Percentiles rank a stretch among this genome's conserved stretches.
Conservation (phyloP, 768 basidiomycete genomes). For the Lentinula lateritia region DNA sequence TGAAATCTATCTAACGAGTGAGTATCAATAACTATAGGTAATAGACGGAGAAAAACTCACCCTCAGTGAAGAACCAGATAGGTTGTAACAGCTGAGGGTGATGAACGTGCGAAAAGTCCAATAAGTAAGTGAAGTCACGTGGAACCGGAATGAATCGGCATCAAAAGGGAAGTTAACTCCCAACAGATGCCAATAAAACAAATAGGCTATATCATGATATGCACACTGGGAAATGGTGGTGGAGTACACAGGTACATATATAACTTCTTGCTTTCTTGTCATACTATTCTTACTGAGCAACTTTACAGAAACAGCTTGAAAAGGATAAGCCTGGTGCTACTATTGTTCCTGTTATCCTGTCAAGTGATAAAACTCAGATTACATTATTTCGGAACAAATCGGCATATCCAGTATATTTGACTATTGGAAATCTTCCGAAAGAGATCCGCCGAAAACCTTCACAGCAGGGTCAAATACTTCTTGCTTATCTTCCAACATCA, state of each 20-base stretch:
- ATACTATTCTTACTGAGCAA: no score
- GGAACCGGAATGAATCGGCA: no score
- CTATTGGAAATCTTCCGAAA: conserved; percentile 9
- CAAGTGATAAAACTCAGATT: conserved; percentile 6
- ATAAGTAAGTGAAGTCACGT: no score
- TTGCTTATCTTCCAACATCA: conserved; percentile 25
- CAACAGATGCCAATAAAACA: no score
- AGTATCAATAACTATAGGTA: no score
- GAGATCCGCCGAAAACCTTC: not conserved
- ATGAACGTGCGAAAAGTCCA: no score
- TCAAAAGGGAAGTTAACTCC: no score
- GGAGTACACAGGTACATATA: conserved; percentile 7
- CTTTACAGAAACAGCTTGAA: not conserved
- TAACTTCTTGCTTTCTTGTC: not conserved
- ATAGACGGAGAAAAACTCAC: no score
- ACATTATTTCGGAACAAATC: conserved; percentile 24
- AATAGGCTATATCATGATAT: not conserved
- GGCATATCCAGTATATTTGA: conserved; percentile 27
- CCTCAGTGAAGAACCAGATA: no score
- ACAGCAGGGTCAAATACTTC: conserved; percentile 18
- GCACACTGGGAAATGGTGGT: conserved; percentile 23
- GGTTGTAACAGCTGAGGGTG: no score
- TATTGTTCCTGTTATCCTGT: conserved; percentile 19
- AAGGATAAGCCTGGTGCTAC: conserved; percentile 11
- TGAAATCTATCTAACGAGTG: no score